Conservation (phyloP, 2,329 filamentous ascomycete species). For the Drechslera avenae region DNA sequence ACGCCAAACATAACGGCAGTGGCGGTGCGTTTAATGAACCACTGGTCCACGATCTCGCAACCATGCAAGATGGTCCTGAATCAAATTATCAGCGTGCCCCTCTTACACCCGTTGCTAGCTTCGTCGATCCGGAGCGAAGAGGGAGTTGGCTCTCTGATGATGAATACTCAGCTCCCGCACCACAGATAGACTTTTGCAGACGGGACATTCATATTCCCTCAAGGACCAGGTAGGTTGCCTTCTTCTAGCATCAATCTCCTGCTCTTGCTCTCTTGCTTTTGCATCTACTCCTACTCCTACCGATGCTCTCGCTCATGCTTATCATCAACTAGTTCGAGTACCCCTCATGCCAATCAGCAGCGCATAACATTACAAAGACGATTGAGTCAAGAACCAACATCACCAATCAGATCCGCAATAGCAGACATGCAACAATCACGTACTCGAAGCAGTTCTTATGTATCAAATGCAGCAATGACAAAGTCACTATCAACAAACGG, state of each 20-base stretch:
- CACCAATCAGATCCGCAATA: constrained; percentile 19
- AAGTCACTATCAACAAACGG: constrained; percentile 13
- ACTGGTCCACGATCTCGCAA: constrained; percentile 38
- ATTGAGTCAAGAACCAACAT: constrained; percentile 23
- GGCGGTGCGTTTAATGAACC: constrained; percentile 37
- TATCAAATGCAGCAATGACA: constrained; percentile 12
- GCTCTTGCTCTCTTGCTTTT: background rate
- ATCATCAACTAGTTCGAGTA: constrained; percentile 28
- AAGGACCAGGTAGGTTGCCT: constrained; percentile 40
- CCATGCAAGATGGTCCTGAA: constrained; percentile 28
- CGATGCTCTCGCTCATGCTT: constrained; percentile 6
- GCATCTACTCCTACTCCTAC: too few relatives aligned
- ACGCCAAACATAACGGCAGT: constrained; percentile 19
- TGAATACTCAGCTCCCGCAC: constrained; percentile 36
- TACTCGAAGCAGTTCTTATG: constrained; percentile 22
- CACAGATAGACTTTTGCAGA: constrained; percentile 41
- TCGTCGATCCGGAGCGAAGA: constrained; percentile 12
- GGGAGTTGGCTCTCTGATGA: constrained; percentile 37
- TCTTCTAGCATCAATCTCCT: background rate
- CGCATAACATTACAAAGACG: constrained; percentile 24
- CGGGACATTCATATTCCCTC: constrained; percentile 46
- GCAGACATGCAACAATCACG: constrained; percentile 20
- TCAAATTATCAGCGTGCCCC: constrained; percentile 27
- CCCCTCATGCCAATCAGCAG: constrained; percentile 26
- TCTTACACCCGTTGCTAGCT: constrained; percentile 22